A percentile compares a stretch with the other conserved stretches of the same genome.
Conservation (phyloP, 108 stramenopile genomes). For the Nannochloropsis salina region DNA sequence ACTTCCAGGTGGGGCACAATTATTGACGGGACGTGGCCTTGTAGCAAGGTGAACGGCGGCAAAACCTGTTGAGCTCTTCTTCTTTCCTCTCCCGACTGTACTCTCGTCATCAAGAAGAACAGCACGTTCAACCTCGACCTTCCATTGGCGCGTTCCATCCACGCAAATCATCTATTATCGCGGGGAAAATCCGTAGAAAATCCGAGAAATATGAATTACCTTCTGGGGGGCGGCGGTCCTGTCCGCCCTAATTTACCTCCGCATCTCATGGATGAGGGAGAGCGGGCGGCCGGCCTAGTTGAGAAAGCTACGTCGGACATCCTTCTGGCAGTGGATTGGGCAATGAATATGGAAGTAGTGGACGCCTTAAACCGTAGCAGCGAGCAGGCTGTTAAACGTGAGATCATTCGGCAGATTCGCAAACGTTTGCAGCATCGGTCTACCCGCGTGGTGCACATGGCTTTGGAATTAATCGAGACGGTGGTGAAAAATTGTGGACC, state of each 20-base stretch:
- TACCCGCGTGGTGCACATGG: conserved; percentile 18
- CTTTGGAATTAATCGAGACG: conserved; percentile 44
- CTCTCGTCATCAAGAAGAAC: background rate
- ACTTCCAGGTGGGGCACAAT: too few species aligned
- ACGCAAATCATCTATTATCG: too few species aligned
- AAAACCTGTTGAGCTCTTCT: too few species aligned
- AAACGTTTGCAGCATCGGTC: conserved; percentile 26
- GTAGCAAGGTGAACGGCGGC: too few species aligned
- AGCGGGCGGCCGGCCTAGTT: conserved; percentile 18
- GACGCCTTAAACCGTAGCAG: conserved; percentile 35
- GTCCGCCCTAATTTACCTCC: conserved; percentile 11
- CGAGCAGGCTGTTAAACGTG: conserved; percentile 26
- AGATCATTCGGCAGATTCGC: conserved; percentile 23
- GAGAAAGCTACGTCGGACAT: conserved; percentile 38
- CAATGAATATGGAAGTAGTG: conserved; percentile 41
- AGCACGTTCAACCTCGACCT: background rate
- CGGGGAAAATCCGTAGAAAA: background rate
- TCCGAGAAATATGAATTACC: background rate
- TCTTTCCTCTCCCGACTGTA: too few species aligned
- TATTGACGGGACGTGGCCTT: too few species aligned
- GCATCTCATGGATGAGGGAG: conserved; percentile 5
- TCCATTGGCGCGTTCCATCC: too few species aligned
- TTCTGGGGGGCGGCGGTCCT: background rate
- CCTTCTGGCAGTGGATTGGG: conserved; percentile 38
- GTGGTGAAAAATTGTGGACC: conserved; percentile 50